A percentile compares a stretch with the other conserved stretches of the same genome.
These are phyloP conservation scores for Fusarium protoensiforme DNA, from an alignment of 2,329 filamentous ascomycete genomes.

Conservation along the genomic window DNA sequence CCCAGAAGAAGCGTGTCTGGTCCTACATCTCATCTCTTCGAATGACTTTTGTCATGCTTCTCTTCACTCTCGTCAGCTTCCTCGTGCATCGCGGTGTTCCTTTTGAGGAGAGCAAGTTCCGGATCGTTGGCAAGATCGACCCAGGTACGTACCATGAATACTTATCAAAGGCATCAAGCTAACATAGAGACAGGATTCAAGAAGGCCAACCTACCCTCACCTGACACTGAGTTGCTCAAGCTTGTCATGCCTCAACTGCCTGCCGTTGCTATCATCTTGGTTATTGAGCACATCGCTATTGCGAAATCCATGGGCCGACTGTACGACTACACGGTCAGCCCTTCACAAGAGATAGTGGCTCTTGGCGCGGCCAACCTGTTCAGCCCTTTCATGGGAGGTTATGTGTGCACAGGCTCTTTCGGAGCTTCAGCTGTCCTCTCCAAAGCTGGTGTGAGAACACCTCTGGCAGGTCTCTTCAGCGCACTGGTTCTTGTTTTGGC, in stretches of 20 bases:
- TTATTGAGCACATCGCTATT: conserved; percentile 87
- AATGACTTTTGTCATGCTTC: conserved; percentile 78
- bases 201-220: conserved; percentile 67
- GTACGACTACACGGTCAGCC: conserved; percentile 82
- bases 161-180: background rate
- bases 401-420: conserved; percentile 60
- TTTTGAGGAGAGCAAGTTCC: conserved; percentile 63
- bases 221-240: conserved; percentile 66
- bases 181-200: conserved; percentile 64
- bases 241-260: conserved; percentile 72
- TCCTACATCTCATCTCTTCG: conserved; percentile 81
- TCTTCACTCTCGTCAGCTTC: conserved; percentile 80
- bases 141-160: conserved; percentile 56
- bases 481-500: conserved; percentile 80
- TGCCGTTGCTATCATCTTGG: conserved; percentile 78
- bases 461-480: conserved; percentile 82
- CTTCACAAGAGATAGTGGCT: conserved; percentile 82
- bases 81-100: conserved; percentile 68
- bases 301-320: conserved; percentile 84
- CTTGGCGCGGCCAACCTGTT: conserved; percentile 81
- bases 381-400: conserved; percentile 76
- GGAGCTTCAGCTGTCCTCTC: conserved; percentile 83
- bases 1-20: conserved; percentile 71
- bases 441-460: conserved; percentile 84
- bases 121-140: conserved; percentile 74